Evolutionary conservation across 129 eudicot species (phyloP).

Genomic region (Kitagawia praeruptora): DNA sequence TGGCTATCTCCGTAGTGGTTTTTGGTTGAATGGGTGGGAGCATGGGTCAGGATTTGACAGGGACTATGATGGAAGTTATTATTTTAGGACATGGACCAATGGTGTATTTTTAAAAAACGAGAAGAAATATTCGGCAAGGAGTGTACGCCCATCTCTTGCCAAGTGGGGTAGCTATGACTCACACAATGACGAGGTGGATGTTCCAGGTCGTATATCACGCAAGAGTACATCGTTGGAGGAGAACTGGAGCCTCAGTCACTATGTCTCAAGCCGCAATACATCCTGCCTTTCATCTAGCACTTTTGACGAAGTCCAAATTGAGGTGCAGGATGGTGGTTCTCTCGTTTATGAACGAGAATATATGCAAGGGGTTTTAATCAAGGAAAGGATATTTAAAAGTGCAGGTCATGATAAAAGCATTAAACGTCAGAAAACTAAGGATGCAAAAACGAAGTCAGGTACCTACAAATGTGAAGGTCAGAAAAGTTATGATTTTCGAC

Average conservation of each 20-base stretch:
- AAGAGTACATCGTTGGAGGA: conserved; percentile 38
- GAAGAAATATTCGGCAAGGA: conserved; percentile 67
- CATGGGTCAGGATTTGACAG: conserved; percentile 82
- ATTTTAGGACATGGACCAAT: conserved; percentile 75
- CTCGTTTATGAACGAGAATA: too few relatives aligned
- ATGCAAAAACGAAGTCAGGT: too few relatives aligned
- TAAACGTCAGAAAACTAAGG: too few relatives aligned
- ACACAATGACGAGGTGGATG: conserved; percentile 25
- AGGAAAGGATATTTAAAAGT: too few relatives aligned
- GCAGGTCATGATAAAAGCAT: too few relatives aligned
- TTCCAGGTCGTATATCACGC: conserved; percentile 45
- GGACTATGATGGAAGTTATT: conserved; percentile 66
- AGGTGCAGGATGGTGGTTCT: too few relatives aligned
- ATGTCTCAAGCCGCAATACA: too few relatives aligned
- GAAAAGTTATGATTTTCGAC: too few relatives aligned
- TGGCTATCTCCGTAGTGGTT: conserved; percentile 34
- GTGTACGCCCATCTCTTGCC: conserved; percentile 33
- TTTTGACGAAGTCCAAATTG: too few relatives aligned
- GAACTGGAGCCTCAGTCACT: conserved; percentile 26
- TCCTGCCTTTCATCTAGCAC: too few relatives aligned
- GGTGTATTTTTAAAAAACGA: conserved; percentile 68
- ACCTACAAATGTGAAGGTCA: too few relatives aligned
- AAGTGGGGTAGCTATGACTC: conserved; percentile 32
- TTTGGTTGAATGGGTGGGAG: conserved; percentile 41
- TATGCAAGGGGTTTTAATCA: too few relatives aligned